These are phyloP conservation scores for Schizophyllum amplum DNA, from an alignment of 1,284 basidiomycete genomes.

Conservation along the genomic window DNA sequence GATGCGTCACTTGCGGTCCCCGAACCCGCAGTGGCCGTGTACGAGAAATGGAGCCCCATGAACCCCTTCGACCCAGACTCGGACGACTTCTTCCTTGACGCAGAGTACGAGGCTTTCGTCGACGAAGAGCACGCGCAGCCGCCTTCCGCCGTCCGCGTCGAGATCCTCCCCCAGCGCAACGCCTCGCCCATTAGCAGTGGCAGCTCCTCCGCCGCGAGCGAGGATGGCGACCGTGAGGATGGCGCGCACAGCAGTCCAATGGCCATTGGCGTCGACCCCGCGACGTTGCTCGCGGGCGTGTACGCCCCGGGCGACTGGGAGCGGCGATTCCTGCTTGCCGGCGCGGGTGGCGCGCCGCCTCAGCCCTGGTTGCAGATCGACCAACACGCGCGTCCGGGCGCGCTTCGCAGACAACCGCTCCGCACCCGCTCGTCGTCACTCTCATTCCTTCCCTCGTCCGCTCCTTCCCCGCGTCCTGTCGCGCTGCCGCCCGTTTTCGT, in stretches of 20 bases:
- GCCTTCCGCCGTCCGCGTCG: conserved; percentile 15
- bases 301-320: conserved; percentile 22
- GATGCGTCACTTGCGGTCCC: not conserved
- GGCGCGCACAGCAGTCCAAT: conserved; percentile 34
- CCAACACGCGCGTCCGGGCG: not conserved
- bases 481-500: conserved; percentile 18
- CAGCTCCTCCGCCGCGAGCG: conserved; percentile 22
- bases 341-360: conserved; percentile 1
- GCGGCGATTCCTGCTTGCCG: conserved; percentile 3
- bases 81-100: conserved; percentile 62
- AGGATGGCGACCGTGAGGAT: conserved; percentile 20
- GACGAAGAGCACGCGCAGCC: conserved; percentile 24
- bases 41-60: conserved; percentile 54
- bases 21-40: conserved; percentile 21
- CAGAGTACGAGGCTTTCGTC: conserved; percentile 61
- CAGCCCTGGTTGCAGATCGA: not conserved
- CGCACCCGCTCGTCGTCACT: not conserved
- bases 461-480: conserved; percentile 10
- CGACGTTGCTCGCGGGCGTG: conserved; percentile 26
- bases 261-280: conserved; percentile 29
- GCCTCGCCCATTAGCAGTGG: conserved; percentile 16
- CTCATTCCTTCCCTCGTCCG: conserved; percentile 13
- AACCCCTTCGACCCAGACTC: conserved; percentile 75
- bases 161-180: conserved; percentile 21
- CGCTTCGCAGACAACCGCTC: not conserved